phyloP scores from a whole-genome alignment of 2,329 filamentous ascomycete genomes.

The Talaromyces funiculosus region DNA sequence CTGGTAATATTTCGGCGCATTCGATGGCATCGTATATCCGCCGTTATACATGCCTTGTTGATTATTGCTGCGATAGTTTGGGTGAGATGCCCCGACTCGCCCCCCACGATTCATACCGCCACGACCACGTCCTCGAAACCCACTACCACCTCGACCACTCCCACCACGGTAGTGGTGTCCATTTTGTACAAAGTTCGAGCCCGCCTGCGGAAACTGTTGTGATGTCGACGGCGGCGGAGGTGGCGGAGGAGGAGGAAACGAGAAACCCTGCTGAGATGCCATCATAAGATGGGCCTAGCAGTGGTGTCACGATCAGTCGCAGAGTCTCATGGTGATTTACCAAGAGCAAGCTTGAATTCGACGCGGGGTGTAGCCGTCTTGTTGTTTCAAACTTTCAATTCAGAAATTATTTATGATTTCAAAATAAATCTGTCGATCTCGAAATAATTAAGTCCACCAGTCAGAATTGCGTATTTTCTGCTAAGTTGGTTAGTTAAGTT shows the following conservation, averaged over 20 bases:
- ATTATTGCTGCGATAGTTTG: conserved; percentile 18
- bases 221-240: conserved; percentile 24
- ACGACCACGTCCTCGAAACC: conserved; percentile 30
- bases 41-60: conserved; percentile 21
- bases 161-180: conserved; percentile 21
- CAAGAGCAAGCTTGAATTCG: too few species aligned
- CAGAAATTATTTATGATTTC: background rate
- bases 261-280: conserved; percentile 38
- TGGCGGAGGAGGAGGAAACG: conserved; percentile 43
- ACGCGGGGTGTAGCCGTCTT: background rate
- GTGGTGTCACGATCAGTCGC: background rate
- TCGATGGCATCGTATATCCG: conserved; percentile 24
- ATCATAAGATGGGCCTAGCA: conserved; percentile 23
- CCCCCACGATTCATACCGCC: conserved; percentile 28
- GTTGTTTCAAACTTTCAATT: background rate
- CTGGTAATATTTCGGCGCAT: background rate
- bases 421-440: conserved; percentile 1
- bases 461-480: background rate
- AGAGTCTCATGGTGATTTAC: background rate
- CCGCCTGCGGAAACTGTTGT: conserved; percentile 18
- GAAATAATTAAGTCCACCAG: conserved; percentile 1
- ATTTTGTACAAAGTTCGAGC: conserved; percentile 22
- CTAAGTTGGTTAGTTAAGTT: too few species aligned
- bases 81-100: conserved; percentile 22
- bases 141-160: conserved; percentile 21